Evolutionary conservation across 2,329 filamentous ascomycete species (phyloP).

Genomic region (Emericellopsis atlantica): DNA sequence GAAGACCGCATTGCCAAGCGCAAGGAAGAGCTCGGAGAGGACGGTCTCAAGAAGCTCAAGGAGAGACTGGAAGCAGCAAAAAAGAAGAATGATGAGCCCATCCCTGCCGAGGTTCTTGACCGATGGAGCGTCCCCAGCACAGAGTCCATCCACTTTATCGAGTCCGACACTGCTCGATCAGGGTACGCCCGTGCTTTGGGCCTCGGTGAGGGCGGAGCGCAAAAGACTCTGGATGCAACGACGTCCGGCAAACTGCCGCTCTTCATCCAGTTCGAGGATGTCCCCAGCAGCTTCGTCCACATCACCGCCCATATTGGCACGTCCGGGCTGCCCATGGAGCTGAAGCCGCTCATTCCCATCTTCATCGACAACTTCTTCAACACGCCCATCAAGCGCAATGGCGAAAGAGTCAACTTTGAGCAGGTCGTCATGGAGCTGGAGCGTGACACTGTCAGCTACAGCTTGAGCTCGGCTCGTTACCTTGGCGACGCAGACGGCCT

Average conservation of each 20-base stretch:
- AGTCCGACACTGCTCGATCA: slow-evolving; percentile 71
- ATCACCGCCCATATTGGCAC: slow-evolving; percentile 74
- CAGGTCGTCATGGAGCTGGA: slow-evolving; percentile 86
- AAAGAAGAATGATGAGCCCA: slow-evolving; percentile 74
- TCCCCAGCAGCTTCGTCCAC: slow-evolving; percentile 85
- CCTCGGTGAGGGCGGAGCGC: slow-evolving; percentile 52
- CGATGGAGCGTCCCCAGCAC: slow-evolving; percentile 72
- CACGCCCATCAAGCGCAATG: slow-evolving; percentile 68
- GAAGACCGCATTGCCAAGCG: slow-evolving; percentile 66
- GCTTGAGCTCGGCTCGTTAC: slow-evolving; percentile 52
- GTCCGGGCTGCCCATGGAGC: slow-evolving; percentile 59
- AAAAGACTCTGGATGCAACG: slow-evolving; percentile 63
- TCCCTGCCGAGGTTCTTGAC: slow-evolving; percentile 71
- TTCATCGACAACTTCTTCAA: slow-evolving; percentile 94
- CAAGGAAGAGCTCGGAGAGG: slow-evolving; percentile 66
- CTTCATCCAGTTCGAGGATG: slow-evolving; percentile 95
- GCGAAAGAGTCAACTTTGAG: slow-evolving; percentile 72
- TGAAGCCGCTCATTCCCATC: slow-evolving; percentile 72
- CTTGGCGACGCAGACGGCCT: slow-evolving; percentile 74
- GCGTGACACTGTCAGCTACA: slow-evolving; percentile 78
- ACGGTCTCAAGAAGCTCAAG: slow-evolving; percentile 64
- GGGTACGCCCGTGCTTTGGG: slow-evolving; percentile 67
- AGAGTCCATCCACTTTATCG: slow-evolving; percentile 90
- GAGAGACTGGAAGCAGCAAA: slow-evolving; percentile 74
- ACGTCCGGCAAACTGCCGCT: slow-evolving; percentile 51